phyloP scores from a whole-genome alignment of 345 rosid genomes.

The Arabidopsis suecica region DNA sequence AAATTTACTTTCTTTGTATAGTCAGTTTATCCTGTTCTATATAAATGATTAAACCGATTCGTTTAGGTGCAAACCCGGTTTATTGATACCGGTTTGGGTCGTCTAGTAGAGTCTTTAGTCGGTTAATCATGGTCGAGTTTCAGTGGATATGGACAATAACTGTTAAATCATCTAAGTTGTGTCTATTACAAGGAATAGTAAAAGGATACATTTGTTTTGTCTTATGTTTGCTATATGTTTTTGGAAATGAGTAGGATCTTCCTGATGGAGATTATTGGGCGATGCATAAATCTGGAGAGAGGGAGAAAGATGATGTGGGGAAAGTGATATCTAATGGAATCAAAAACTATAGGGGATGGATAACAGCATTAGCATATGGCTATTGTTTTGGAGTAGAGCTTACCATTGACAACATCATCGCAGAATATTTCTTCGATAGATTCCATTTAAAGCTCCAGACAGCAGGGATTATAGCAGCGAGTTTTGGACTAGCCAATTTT shows the following conservation, averaged over 20 bases:
- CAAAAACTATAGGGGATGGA: conserved; percentile 86
- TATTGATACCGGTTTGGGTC: neutral
- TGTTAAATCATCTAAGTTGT: neutral
- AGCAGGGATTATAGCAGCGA: conserved; percentile 90
- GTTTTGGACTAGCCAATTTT: conserved; percentile 81
- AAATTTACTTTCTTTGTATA: neutral
- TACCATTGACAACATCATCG: conserved; percentile 81
- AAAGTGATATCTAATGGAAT: conserved; percentile 57
- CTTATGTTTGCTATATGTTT: too few relatives aligned
- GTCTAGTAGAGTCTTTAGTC: neutral
- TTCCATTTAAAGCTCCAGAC: conserved; percentile 73
- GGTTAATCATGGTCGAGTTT: neutral
- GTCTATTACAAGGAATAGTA: neutral
- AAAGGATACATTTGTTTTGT: too few relatives aligned
- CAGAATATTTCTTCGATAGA: conserved; percentile 86
- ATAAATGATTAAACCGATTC: neutral
- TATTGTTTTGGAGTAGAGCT: conserved; percentile 93
- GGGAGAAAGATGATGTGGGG: conserved; percentile 61
- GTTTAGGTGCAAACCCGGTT: neutral
- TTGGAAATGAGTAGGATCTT: conserved; percentile 47
- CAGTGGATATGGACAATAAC: neutral
- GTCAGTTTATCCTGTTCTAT: too few relatives aligned
- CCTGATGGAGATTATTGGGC: conserved; percentile 72
- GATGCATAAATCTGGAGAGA: conserved; percentile 72
- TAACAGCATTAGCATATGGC: conserved; percentile 83